Conservation (phyloP, 805 yeast genomes). For the Saccharomyces kudriavzevii region DNA sequence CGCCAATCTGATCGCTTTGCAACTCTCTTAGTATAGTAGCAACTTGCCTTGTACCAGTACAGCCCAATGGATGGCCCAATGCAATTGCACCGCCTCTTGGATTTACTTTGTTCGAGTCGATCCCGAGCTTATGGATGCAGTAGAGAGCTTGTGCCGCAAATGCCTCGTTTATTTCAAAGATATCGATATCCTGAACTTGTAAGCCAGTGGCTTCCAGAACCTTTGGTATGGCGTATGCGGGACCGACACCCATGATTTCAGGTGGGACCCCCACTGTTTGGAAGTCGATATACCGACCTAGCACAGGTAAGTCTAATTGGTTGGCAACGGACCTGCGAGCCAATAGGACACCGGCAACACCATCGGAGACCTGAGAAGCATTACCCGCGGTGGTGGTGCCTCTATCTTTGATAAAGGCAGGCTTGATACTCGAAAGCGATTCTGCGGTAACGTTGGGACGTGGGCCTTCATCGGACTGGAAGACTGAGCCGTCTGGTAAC, state of each 20-base stretch:
- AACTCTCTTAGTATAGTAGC: conserved; percentile 82
- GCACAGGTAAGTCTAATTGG: conserved; percentile 56
- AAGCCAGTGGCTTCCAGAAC: conserved; percentile 58
- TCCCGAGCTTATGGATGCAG: conserved; percentile 56
- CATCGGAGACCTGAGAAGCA: conserved; percentile 92
- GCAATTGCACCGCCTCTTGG: conserved; percentile 97
- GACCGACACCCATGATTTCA: conserved; percentile 96
- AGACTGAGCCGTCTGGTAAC: conserved; percentile 39
- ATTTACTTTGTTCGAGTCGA: conserved; percentile 67
- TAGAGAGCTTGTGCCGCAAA: conserved; percentile 91
- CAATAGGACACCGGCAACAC: conserved; percentile 84
- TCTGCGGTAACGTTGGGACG: conserved; percentile 77
- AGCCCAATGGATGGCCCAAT: conserved; percentile 87
- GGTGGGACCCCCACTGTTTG: conserved; percentile 91
- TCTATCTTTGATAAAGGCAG: conserved; percentile 69
- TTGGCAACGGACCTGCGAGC: conserved; percentile 83
- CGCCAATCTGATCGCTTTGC: conserved; percentile 72
- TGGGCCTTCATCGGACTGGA: conserved; percentile 81
- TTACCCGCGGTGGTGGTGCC: conserved; percentile 94
- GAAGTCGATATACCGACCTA: conserved; percentile 75
- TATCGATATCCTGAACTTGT: conserved; percentile 53
- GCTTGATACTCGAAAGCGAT: conserved; percentile 64
- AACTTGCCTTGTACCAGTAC: conserved; percentile 87
- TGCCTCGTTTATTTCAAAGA: conserved; percentile 91
- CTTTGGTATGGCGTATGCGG: conserved; percentile 89